These are phyloP conservation scores for Aristolochia californica DNA, from an alignment of 164 flowering plant species.

Conservation along the genomic window DNA sequence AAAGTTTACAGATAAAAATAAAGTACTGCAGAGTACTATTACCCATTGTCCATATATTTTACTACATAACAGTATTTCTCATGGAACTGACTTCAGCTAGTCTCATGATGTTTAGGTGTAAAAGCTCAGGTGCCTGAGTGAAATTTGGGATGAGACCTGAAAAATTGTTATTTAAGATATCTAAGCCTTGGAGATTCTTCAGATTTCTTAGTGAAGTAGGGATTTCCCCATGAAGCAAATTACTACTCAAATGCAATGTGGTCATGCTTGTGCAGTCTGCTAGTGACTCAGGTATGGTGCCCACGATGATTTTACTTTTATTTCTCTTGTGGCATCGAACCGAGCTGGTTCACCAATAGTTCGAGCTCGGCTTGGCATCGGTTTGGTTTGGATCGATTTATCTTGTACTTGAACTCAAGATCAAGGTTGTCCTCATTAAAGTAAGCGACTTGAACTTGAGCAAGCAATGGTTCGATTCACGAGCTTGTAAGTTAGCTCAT, in stretches of 20 bases:
- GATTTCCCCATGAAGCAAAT: conserved; percentile 24
- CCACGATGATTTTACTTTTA: conserved; percentile 25
- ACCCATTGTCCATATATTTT: too few relatives aligned
- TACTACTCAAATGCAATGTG: conserved; percentile 30
- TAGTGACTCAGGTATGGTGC: conserved; percentile 25
- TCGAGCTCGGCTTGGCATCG: conserved; percentile 27
- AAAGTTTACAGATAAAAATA: too few relatives aligned
- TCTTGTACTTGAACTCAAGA: conserved; percentile 5
- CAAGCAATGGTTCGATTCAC: not conserved
- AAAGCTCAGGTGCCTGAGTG: conserved; percentile 2
- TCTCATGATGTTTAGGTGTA: not conserved
- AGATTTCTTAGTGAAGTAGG: conserved; percentile 23
- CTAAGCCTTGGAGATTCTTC: conserved; percentile 23
- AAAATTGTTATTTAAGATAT: conserved; percentile 29
- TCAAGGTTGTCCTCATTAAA: not conserved
- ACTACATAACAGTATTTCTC: too few relatives aligned
- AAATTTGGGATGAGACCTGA: conserved; percentile 1
- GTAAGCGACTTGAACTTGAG: not conserved
- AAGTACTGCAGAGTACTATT: too few relatives aligned
- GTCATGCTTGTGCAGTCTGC: conserved; percentile 22
- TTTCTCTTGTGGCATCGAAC: conserved; percentile 14
- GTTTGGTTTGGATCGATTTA: conserved; percentile 26
- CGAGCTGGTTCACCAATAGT: conserved; percentile 27
- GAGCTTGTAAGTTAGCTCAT: too few relatives aligned
- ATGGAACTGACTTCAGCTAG: not conserved